Conservation (phyloP, 2,329 filamentous ascomycete genomes). For the Fusarium graminum region DNA sequence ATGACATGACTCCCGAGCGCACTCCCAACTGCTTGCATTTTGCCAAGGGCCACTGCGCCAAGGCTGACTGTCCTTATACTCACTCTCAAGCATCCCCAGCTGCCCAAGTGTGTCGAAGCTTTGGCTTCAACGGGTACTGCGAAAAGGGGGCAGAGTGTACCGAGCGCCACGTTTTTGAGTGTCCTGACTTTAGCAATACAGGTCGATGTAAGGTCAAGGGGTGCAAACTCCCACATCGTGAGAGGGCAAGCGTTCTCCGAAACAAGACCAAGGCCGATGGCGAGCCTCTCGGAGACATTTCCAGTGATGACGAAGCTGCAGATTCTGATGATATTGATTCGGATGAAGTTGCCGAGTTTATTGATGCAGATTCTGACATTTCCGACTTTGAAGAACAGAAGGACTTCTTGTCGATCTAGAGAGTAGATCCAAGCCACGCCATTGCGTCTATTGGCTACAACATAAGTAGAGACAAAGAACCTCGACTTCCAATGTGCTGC, state of each 20-base stretch:
- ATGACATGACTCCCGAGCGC: conserved; percentile 85
- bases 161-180: conserved; percentile 91
- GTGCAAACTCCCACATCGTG: conserved; percentile 88
- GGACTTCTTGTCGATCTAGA: conserved; percentile 67
- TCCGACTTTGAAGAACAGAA: conserved; percentile 68
- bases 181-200: conserved; percentile 93
- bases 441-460: conserved; percentile 9
- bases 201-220: conserved; percentile 84
- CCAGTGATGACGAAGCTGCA: conserved; percentile 80
- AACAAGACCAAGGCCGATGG: conserved; percentile 71
- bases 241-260: conserved; percentile 84
- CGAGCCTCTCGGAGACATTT: conserved; percentile 75
- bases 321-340: conserved; percentile 85
- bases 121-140: conserved; percentile 91
- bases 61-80: conserved; percentile 85
- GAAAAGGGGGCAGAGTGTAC: conserved; percentile 81
- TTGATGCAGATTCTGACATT: conserved; percentile 67
- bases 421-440: conserved; percentile 23
- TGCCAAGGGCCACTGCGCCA: conserved; percentile 89
- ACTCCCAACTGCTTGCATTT: conserved; percentile 92
- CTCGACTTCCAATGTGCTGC: conserved; percentile 24
- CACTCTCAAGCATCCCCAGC: conserved; percentile 83
- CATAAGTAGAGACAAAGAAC: conserved; percentile 5
- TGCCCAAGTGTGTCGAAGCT: conserved; percentile 84
- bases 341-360: conserved; percentile 77